Evolutionary conservation across 495 filamentous ascomycete genomes (phyloP).

Genomic region (Immersiella caudata): DNA sequence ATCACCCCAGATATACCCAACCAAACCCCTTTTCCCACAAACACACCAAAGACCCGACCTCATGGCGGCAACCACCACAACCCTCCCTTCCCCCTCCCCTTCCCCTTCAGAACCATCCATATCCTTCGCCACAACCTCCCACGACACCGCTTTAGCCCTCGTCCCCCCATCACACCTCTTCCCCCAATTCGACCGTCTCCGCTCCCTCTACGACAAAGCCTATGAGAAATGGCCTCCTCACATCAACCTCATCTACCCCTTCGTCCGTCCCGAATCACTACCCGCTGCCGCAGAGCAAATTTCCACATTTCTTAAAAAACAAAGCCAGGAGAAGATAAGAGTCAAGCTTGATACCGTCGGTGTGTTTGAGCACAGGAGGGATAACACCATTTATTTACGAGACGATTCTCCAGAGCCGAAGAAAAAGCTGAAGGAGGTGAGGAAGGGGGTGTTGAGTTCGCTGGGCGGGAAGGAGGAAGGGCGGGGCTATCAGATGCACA

Average conservation of each 20-base stretch:
- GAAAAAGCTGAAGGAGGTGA: constrained; percentile 23
- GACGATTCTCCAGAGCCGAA: constrained; percentile 24
- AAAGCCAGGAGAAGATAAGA: constrained; percentile 14
- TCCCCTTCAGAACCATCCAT: neutral
- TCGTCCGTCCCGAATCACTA: constrained; percentile 43
- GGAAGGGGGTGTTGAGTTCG: constrained; percentile 25
- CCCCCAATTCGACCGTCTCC: constrained; percentile 48
- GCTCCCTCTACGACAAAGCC: constrained; percentile 57
- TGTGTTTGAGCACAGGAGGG: constrained; percentile 45
- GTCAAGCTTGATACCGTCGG: constrained; percentile 41
- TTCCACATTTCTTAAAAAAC: neutral
- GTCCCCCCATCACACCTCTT: constrained; percentile 49
- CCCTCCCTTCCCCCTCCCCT: neutral
- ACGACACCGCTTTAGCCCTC: constrained; percentile 56
- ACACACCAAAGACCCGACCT: constrained; percentile 5
- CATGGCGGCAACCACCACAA: neutral
- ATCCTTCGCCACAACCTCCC: constrained; percentile 35
- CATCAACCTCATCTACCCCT: constrained; percentile 63
- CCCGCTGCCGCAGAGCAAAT: constrained; percentile 19
- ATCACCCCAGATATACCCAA: neutral
- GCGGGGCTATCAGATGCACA: constrained; percentile 42
- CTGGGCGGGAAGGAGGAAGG: constrained; percentile 23
- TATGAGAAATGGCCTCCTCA: constrained; percentile 63
- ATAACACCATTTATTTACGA: constrained; percentile 50
- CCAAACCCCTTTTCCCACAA: constrained; percentile 4